Conservation (phyloP, 495 filamentous ascomycete species). For the Mytilinidion resinicola region DNA sequence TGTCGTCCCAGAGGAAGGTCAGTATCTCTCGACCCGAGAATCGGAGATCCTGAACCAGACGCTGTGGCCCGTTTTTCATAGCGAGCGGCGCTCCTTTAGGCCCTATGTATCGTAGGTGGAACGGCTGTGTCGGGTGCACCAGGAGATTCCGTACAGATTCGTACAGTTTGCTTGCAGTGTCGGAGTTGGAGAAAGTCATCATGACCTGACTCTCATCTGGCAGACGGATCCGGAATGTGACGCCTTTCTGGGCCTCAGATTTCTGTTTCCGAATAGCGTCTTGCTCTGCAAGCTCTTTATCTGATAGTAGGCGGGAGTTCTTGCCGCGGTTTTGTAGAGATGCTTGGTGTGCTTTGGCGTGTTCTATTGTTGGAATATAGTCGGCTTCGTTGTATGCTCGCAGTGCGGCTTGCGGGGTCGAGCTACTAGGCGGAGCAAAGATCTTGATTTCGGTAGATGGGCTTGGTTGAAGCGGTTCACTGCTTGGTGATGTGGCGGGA, state of each 20-base stretch:
- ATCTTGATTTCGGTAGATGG: slow-evolving; percentile 56
- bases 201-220: slow-evolving; percentile 73
- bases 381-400: slow-evolving; percentile 60
- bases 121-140: slow-evolving; percentile 41
- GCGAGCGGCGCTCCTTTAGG: slow-evolving; percentile 20
- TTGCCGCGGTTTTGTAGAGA: slow-evolving; percentile 56
- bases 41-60: slow-evolving; percentile 65
- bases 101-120: slow-evolving; percentile 46
- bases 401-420: slow-evolving; percentile 68
- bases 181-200: slow-evolving; percentile 53
- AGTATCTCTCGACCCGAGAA: slow-evolving; percentile 65
- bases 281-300: slow-evolving; percentile 56
- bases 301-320: slow-evolving; percentile 64
- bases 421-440: slow-evolving; percentile 64
- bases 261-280: slow-evolving; percentile 54
- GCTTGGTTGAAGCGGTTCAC: slow-evolving; percentile 19
- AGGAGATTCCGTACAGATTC: slow-evolving; percentile 54
- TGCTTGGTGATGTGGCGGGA: not conserved
- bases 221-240: slow-evolving; percentile 77
- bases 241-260: slow-evolving; percentile 49
- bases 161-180: slow-evolving; percentile 63
- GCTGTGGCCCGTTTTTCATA: slow-evolving; percentile 41
- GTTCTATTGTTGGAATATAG: slow-evolving; percentile 76
- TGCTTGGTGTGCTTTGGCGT: slow-evolving; percentile 75
- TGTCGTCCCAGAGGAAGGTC: slow-evolving; percentile 69